A percentile compares a stretch with the other conserved stretches of the same genome.
Evolutionary conservation across 139 green algal genomes (phyloP).

Genomic region (Raphidocelis subcapitata): DNA sequence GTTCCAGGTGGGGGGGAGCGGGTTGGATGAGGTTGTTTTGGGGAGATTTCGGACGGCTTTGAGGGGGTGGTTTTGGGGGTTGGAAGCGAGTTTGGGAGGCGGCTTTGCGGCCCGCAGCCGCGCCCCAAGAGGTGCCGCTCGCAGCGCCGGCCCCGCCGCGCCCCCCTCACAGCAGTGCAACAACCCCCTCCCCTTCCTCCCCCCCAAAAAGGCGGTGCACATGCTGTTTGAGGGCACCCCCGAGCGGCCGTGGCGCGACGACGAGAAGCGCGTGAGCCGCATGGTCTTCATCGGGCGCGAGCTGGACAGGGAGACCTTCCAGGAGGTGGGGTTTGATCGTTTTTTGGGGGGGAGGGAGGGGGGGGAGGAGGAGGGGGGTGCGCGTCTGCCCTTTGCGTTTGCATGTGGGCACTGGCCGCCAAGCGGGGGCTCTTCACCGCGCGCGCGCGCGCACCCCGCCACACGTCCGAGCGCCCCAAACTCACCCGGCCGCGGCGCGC

Average conservation of each 20-base stretch:
- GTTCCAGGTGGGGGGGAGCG: conserved; percentile 1
- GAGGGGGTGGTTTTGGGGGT: too few species aligned
- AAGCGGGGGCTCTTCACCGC: too few species aligned
- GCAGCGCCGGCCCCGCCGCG: not conserved
- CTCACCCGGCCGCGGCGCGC: too few species aligned
- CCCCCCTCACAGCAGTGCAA: too few species aligned
- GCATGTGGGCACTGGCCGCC: not conserved
- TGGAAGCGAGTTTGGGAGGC: too few species aligned
- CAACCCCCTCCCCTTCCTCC: too few species aligned
- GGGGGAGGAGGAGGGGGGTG: not conserved
- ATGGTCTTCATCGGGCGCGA: conserved; percentile 90
- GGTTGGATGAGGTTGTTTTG: too few species aligned
- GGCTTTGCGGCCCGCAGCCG: not conserved
- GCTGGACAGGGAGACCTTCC: conserved; percentile 67
- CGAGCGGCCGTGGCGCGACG: conserved; percentile 74
- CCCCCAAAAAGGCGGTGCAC: conserved; percentile 93
- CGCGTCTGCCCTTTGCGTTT: not conserved
- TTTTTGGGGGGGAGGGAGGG: too few species aligned
- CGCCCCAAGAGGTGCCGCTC: not conserved
- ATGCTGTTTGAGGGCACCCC: conserved; percentile 89
- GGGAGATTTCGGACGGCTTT: too few species aligned
- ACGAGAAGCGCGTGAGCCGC: conserved; percentile 62
- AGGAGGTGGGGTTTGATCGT: conserved; percentile 42
- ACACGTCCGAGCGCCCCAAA: too few species aligned
- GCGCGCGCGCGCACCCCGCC: too few species aligned